Conservation (phyloP, 2,329 filamentous ascomycete genomes). For the Chalaropsis thielavioides region DNA sequence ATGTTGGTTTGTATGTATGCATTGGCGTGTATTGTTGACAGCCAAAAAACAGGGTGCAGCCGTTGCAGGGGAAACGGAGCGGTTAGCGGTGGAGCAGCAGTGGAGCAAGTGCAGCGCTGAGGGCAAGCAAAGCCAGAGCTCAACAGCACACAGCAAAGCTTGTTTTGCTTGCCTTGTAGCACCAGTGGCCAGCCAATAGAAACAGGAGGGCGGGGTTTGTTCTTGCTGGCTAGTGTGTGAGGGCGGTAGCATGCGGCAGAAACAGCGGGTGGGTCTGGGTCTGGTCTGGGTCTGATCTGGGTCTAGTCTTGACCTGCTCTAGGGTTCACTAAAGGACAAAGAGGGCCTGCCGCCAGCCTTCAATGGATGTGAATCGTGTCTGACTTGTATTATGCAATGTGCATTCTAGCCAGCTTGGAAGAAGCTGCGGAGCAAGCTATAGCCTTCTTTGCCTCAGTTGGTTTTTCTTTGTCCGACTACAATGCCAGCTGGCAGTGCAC, state of each 20-base stretch:
- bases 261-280: neutral
- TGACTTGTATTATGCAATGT: neutral
- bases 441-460: neutral
- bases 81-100: neutral
- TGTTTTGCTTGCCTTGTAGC: neutral
- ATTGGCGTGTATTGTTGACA: slow-evolving; percentile 12
- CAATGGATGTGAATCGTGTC: neutral
- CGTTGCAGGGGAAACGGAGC: slow-evolving; percentile 15
- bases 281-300: too few species aligned
- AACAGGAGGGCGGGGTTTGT: neutral
- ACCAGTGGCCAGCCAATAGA: neutral
- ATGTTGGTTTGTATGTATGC: neutral
- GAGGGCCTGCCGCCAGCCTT: neutral
- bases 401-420: neutral
- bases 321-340: neutral
- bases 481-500: neutral
- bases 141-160: neutral
- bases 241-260: neutral
- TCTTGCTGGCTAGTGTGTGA: neutral
- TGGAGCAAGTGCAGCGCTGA: neutral
- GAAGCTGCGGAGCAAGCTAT: neutral
- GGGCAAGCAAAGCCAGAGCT: neutral
- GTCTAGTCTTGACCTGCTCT: too few species aligned
- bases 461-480: neutral
- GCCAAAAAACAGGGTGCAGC: neutral